These are phyloP conservation scores for Endothia cerciana DNA, from an alignment of 2,329 filamentous ascomycete genomes.

Conservation along the genomic window DNA sequence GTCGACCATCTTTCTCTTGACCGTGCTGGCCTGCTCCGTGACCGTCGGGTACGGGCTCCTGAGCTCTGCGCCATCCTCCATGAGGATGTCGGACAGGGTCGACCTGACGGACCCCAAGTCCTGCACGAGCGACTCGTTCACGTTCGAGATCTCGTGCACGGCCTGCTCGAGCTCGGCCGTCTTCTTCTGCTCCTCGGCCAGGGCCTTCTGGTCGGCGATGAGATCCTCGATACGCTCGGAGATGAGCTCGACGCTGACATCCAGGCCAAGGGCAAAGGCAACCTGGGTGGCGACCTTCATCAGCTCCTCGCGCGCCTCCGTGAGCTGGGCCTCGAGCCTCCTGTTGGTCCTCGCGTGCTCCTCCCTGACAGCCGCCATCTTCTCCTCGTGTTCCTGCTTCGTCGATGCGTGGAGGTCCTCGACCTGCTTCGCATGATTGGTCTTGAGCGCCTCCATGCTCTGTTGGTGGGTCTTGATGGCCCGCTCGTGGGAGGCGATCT, in stretches of 20 bases:
- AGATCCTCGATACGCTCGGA: conserved; percentile 64
- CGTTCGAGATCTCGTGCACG: conserved; percentile 59
- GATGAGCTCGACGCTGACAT: conserved; percentile 70
- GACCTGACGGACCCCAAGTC: conserved; percentile 66
- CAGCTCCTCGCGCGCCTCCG: conserved; percentile 68
- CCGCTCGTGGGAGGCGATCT: conserved; percentile 63
- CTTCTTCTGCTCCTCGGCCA: conserved; percentile 62
- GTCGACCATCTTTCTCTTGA: conserved; percentile 69
- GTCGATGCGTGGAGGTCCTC: conserved; percentile 51
- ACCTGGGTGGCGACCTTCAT: conserved; percentile 68
- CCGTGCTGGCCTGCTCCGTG: conserved; percentile 59
- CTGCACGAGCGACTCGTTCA: conserved; percentile 62
- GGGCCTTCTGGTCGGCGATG: conserved; percentile 61
- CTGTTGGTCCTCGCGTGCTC: conserved; percentile 62
- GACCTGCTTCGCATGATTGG: conserved; percentile 49
- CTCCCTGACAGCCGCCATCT: conserved; percentile 60
- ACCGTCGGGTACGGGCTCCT: conserved; percentile 52
- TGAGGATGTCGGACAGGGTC: conserved; percentile 56
- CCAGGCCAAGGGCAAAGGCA: conserved; percentile 60
- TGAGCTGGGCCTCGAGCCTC: conserved; percentile 64
- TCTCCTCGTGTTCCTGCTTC: conserved; percentile 59
- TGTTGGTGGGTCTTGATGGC: conserved; percentile 59
- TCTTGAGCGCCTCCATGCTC: conserved; percentile 52
- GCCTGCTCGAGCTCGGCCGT: conserved; percentile 59
- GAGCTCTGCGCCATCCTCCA: conserved; percentile 50